These are phyloP conservation scores for Blepharisma undulans DNA, from an alignment of 169 alveolate species.

Conservation along the genomic window DNA sequence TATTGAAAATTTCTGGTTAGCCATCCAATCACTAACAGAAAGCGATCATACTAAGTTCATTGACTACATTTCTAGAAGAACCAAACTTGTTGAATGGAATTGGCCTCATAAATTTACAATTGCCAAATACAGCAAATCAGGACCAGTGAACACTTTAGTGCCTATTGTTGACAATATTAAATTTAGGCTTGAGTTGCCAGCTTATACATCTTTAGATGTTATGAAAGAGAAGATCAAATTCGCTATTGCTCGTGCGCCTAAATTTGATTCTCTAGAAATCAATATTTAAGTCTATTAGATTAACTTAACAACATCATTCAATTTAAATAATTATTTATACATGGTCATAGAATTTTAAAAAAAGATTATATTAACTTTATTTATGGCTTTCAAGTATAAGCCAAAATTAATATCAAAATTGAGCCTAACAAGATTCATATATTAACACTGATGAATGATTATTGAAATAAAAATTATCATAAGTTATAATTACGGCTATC, in stretches of 20 bases:
- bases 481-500: too few relatives aligned
- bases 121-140: background rate
- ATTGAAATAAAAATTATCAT: too few relatives aligned
- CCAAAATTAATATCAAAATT: too few relatives aligned
- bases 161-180: conserved; percentile 92
- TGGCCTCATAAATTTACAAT: background rate
- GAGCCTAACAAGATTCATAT: too few relatives aligned
- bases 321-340: too few relatives aligned
- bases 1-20: conserved; percentile 81
- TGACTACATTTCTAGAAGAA: conserved; percentile 91
- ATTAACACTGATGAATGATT: too few relatives aligned
- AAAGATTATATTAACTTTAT: too few relatives aligned
- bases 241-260: conserved; percentile 84
- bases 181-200: conserved; percentile 89
- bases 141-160: conserved; percentile 52
- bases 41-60: conserved; percentile 82
- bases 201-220: conserved; percentile 79
- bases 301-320: too few relatives aligned
- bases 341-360: too few relatives aligned
- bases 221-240: conserved; percentile 79
- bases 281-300: too few relatives aligned
- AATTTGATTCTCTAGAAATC: conserved; percentile 47
- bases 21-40: conserved; percentile 72
- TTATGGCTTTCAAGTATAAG: too few relatives aligned
- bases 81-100: conserved; percentile 76